These are phyloP conservation scores for Aspergillus wentii DNA, from an alignment of 495 filamentous ascomycete species.

Conservation along the genomic window DNA sequence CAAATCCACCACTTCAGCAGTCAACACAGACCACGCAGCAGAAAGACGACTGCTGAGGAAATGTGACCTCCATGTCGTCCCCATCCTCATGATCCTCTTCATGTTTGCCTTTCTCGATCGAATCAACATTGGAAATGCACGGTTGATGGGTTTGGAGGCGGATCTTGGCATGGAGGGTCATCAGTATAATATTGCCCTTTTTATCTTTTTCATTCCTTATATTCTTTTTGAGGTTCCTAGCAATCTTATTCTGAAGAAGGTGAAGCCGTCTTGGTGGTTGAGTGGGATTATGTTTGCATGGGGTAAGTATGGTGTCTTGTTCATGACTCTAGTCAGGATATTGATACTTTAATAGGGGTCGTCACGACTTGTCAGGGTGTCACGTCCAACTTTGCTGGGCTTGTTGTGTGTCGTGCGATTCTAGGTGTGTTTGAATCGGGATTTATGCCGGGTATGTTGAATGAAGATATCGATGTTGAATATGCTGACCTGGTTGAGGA, in stretches of 20 bases:
- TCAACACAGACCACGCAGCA: conserved; percentile 14
- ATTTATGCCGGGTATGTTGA: conserved; percentile 51
- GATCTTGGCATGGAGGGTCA: conserved; percentile 54
- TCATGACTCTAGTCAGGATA: not conserved
- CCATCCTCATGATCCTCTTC: conserved; percentile 32
- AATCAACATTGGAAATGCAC: conserved; percentile 61
- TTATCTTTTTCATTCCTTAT: conserved; percentile 65
- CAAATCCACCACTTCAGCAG: conserved; percentile 5
- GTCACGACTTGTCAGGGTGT: conserved; percentile 56
- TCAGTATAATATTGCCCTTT: conserved; percentile 57
- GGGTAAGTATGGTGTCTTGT: conserved; percentile 25
- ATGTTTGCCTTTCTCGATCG: conserved; percentile 40
- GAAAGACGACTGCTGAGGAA: conserved; percentile 34
- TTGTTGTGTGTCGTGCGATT: conserved; percentile 51
- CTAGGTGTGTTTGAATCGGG: conserved; percentile 57
- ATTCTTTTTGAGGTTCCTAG: conserved; percentile 60
- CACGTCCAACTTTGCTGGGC: conserved; percentile 43
- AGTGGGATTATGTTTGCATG: conserved; percentile 50
- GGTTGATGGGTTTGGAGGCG: conserved; percentile 53
- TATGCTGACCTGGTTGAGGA: conserved; percentile 19
- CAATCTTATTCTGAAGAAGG: conserved; percentile 61
- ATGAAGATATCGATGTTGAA: too few species aligned
- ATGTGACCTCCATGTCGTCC: conserved; percentile 36
- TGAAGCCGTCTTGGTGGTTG: conserved; percentile 56
- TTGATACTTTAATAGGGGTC: conserved; percentile 21